Percentiles rank a stretch among this genome's conserved stretches.
phyloP scores from a whole-genome alignment of 768 basidiomycete species.

The Xanthoconium purpureum region DNA sequence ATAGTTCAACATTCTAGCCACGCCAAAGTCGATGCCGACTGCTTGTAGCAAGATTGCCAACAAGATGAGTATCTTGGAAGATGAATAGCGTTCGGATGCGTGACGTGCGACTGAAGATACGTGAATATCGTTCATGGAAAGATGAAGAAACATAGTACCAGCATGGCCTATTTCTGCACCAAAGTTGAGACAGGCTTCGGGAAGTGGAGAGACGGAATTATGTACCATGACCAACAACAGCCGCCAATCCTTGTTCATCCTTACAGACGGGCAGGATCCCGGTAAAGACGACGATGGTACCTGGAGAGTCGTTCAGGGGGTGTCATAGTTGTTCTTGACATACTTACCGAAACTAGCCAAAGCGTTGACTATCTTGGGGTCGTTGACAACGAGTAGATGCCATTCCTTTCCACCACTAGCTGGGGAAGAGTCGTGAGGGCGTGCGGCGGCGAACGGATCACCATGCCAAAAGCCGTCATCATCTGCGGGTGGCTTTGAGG shows the following conservation, averaged over 20 bases:
- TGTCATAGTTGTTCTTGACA: neutral
- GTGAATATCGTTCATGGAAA: neutral
- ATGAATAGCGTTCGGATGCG: conserved; percentile 48
- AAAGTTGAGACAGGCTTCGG: neutral
- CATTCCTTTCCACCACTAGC: conserved; percentile 40
- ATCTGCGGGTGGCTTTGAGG: neutral
- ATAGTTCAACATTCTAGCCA: conserved; percentile 47
- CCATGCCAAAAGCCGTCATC: conserved; percentile 24
- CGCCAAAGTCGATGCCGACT: conserved; percentile 52
- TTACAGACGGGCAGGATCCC: conserved; percentile 78
- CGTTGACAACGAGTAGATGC: conserved; percentile 78
- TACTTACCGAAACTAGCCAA: conserved; percentile 65
- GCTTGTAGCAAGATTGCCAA: conserved; percentile 43
- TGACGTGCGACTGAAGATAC: conserved; percentile 51
- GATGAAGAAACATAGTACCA: conserved; percentile 37
- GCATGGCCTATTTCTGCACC: conserved; percentile 74
- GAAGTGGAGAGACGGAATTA: neutral
- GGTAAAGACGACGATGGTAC: conserved; percentile 82
- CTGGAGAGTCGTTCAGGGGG: conserved; percentile 29
- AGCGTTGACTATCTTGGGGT: conserved; percentile 69
- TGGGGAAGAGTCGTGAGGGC: conserved; percentile 2
- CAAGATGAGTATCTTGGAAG: conserved; percentile 39
- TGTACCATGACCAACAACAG: conserved; percentile 79
- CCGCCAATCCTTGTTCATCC: conserved; percentile 80
- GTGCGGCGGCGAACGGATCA: conserved; percentile 16